Base-by-base conservation (phyloP, 192 early-diverging fungal species). In the Haplosporangium gracile region DNA sequence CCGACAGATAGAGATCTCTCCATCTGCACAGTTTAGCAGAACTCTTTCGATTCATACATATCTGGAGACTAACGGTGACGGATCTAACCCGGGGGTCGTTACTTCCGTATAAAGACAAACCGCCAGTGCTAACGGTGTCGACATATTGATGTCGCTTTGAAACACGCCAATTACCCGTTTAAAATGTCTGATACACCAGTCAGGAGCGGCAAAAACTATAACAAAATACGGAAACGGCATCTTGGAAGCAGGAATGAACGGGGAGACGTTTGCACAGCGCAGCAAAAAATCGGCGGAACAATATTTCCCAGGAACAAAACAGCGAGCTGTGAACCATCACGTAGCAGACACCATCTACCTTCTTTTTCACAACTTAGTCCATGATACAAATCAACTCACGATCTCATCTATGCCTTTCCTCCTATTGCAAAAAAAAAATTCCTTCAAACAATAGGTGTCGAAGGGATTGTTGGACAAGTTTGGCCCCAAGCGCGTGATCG, bases 381-480 rank as follows among this genome's bases (percentile, higher is more conserved):
- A 11, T 43, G 11, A 11, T 1, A 11, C 8, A 45, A 45, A 1
- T 45, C 43, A 18, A 51, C 49, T 51, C 49, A 51, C 49, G 5
- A 18, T 51, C 18, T 22, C 20, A 36, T 36, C 2, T 2, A 36
- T 36, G 36, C 36, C 20, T 5, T 51, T 51, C 15, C 5, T 51
- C 49, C 18, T 20, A 51, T 51, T 20, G 0, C 20, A 51, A 51
- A 51, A 51, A 24, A 45, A 45, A 45, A 15, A 43, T 11, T 36
- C 36, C 36, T 36, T 36, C 26, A 63, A 65, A 71, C 42, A 77
- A 39, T 83, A 97, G 96, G 96, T 98, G 47, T 94, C 97, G 76
- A 97, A 97, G 92, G 97, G 97, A 63, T 93, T 99, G 53, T 89
- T 97, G 74, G 97, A 99, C 91, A 99, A 99, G 91, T 98, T 94